phyloP scores from a whole-genome alignment of 768 basidiomycete species.

The Rhizopogon sp. region DNA sequence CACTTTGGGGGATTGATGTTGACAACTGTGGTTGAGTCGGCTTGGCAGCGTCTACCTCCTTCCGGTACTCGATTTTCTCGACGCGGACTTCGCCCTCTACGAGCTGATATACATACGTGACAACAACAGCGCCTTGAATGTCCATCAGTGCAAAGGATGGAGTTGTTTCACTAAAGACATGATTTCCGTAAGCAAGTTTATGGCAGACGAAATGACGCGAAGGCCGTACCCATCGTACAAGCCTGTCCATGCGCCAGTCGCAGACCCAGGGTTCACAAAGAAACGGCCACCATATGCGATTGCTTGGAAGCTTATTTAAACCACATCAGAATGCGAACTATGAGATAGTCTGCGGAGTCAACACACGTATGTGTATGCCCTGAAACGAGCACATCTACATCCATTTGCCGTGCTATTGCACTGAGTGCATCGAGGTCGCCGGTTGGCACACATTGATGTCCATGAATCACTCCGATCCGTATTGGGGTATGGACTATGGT shows the following conservation, averaged over 20 bases:
- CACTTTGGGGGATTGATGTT: constrained; percentile 34
- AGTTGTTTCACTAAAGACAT: constrained; percentile 60
- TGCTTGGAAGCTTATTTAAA: constrained; percentile 75
- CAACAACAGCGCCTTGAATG: constrained; percentile 93
- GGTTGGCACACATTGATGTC: constrained; percentile 88
- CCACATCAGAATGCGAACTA: not conserved
- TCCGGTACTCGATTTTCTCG: constrained; percentile 84
- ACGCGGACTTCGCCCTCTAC: constrained; percentile 93
- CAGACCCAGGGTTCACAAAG: constrained; percentile 94
- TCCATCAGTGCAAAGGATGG: constrained; percentile 98
- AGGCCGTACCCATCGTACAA: constrained; percentile 10
- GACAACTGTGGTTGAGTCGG: constrained; percentile 28
- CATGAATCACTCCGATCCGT: constrained; percentile 89
- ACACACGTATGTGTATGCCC: constrained; percentile 89
- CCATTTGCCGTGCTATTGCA: constrained; percentile 90
- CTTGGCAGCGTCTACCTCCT: constrained; percentile 43
- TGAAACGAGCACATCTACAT: constrained; percentile 91
- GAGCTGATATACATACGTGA: constrained; percentile 95
- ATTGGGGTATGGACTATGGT: constrained; percentile 82
- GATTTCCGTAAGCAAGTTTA: not conserved
- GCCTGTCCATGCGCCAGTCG: constrained; percentile 92
- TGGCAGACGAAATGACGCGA: not conserved
- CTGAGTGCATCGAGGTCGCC: constrained; percentile 91
- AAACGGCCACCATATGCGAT: constrained; percentile 88
- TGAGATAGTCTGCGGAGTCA: not conserved